Conservation (phyloP, 2,329 filamentous ascomycete species). For the Apiospora aurea region DNA sequence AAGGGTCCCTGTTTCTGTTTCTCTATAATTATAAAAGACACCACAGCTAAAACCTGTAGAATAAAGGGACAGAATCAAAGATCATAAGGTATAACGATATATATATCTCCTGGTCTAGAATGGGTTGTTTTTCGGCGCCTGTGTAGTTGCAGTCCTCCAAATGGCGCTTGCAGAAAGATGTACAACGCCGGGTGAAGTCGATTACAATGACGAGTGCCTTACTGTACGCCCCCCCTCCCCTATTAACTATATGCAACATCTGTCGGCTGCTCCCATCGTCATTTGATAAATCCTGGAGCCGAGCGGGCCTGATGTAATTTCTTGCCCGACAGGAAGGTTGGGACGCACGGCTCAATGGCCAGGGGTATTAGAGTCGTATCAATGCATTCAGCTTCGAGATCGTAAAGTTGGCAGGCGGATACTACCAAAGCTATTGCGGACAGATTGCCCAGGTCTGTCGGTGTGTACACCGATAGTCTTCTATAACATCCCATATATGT, state of each 20-base stretch:
- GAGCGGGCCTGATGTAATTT: not conserved
- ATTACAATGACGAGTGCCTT: slow-evolving; percentile 7
- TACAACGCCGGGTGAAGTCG: not conserved
- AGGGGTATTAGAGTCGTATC: not conserved
- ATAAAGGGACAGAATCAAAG: not conserved
- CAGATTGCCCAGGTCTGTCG: not conserved
- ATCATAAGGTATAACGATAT: too few relatives aligned
- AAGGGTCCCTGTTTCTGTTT: not conserved
- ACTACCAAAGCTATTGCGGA: not conserved
- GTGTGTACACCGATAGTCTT: not conserved
- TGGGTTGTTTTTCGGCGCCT: not conserved
- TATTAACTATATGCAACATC: not conserved
- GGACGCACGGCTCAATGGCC: not conserved
- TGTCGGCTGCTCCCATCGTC: not conserved
- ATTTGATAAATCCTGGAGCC: not conserved
- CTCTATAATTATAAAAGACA: not conserved
- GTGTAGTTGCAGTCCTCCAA: not conserved
- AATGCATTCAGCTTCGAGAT: not conserved
- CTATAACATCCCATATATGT: too few relatives aligned
- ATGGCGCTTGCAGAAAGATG: not conserved
- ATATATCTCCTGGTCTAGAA: not conserved
- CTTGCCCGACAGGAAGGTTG: not conserved
- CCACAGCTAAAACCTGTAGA: not conserved
- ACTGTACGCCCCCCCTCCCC: not conserved
- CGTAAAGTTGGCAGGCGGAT: not conserved